Conservation (phyloP, 768 basidiomycete genomes). For the Mycena vitilis region DNA sequence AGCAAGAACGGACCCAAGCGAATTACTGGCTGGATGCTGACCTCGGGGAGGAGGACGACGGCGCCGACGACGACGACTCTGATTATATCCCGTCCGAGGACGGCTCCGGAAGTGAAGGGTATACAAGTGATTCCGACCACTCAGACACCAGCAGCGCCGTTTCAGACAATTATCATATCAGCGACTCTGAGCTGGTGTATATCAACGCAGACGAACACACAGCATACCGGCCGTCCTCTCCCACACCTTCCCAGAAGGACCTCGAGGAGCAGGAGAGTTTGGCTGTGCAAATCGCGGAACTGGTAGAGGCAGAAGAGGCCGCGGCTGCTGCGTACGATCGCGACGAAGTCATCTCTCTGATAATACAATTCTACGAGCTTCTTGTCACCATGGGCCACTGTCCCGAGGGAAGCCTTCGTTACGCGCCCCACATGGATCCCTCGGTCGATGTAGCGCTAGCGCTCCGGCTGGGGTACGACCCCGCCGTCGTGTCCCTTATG, state of each 20-base stretch:
- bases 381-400: conserved; percentile 30
- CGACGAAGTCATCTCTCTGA: conserved; percentile 21
- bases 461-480: conserved; percentile 23
- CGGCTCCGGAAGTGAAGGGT: background rate
- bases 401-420: conserved; percentile 14
- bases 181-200: conserved; percentile 10
- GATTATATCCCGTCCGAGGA: conserved; percentile 12
- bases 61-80: background rate
- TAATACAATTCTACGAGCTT: conserved; percentile 25
- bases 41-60: conserved; percentile 1
- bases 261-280: conserved; percentile 16
- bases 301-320: conserved; percentile 23
- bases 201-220: background rate
- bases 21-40: conserved; percentile 23
- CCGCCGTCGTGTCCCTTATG: conserved; percentile 23
- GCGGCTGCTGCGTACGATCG: conserved; percentile 17
- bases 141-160: background rate
- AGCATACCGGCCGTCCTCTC: background rate
- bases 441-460: conserved; percentile 22
- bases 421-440: conserved; percentile 21
- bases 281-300: conserved; percentile 10
- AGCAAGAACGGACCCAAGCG: background rate
- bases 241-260: background rate
- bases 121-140: background rate
- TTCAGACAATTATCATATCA: background rate